Conservation (phyloP, 192 early-diverging fungal species). For the Coemansia sp. region DNA sequence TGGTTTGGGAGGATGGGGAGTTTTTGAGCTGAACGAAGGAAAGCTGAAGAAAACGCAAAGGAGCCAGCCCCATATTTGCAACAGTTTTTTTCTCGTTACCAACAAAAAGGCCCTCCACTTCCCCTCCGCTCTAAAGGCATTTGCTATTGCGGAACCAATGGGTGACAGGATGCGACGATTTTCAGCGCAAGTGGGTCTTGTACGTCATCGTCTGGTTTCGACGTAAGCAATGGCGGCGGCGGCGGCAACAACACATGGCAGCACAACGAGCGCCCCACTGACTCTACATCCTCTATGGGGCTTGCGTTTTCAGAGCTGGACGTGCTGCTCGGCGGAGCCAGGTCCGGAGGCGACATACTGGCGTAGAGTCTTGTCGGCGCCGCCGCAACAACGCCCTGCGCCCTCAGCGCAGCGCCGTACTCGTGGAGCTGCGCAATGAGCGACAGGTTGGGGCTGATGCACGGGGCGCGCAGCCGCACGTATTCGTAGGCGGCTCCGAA, state of each 20-base stretch:
- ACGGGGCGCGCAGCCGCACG: conserved; percentile 66
- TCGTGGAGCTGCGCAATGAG: conserved; percentile 77
- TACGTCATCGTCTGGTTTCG: neutral
- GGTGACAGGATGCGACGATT: conserved; percentile 16
- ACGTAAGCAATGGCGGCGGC: conserved; percentile 4
- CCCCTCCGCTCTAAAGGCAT: neutral
- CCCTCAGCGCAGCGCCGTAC: conserved; percentile 53
- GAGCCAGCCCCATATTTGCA: too few relatives aligned
- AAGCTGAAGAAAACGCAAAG: too few relatives aligned
- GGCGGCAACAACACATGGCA: conserved; percentile 1
- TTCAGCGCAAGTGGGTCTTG: conserved; percentile 2
- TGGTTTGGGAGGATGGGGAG: too few relatives aligned
- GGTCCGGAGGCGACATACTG: neutral
- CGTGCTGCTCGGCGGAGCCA: conserved; percentile 11
- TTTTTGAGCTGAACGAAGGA: too few relatives aligned
- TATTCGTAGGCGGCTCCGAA: conserved; percentile 70
- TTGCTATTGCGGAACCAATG: conserved; percentile 10
- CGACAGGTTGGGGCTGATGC: conserved; percentile 80
- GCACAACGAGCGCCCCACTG: neutral
- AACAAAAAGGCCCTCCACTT: neutral
- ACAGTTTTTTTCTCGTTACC: neutral
- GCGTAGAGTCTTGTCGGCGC: neutral
- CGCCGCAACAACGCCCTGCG: neutral
- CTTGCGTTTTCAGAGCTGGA: conserved; percentile 26
- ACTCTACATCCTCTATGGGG: conserved; percentile 10